Evolutionary conservation across 305 asterid genomes (phyloP).

Genomic region (Fraxinus baroniana): DNA sequence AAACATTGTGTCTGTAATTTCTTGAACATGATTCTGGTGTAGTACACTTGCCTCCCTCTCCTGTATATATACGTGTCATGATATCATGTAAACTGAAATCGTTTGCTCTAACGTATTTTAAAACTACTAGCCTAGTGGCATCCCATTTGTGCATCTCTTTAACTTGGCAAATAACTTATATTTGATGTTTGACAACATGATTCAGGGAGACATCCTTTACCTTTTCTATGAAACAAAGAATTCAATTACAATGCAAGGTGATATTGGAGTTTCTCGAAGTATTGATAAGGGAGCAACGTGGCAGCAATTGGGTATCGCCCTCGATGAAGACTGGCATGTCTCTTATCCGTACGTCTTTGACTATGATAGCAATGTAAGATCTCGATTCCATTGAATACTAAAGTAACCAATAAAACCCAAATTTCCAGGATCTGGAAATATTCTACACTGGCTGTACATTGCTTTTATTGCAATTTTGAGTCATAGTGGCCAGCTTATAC

Average conservation of each 20-base stretch:
- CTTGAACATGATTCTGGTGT: neutral
- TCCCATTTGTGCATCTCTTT: neutral
- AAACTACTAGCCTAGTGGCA: neutral
- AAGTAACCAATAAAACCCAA: neutral
- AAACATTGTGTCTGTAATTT: neutral
- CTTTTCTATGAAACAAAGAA: slow-evolving; percentile 84
- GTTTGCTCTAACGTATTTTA: neutral
- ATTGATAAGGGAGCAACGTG: slow-evolving; percentile 83
- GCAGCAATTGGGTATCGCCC: slow-evolving; percentile 87
- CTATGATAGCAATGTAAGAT: slow-evolving; percentile 71
- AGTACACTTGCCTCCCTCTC: neutral
- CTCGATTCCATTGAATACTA: slow-evolving; percentile 5
- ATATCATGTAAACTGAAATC: neutral
- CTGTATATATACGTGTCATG: neutral
- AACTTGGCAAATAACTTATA: slow-evolving; percentile 8
- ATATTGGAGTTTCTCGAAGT: slow-evolving; percentile 88
- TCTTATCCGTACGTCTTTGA: slow-evolving; percentile 90
- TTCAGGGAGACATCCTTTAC: slow-evolving; percentile 74
- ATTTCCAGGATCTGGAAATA: neutral
- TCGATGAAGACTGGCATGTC: slow-evolving; percentile 97
- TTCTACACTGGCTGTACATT: neutral
- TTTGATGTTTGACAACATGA: slow-evolving; percentile 21
- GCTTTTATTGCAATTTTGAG: neutral
- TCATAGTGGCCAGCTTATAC: neutral
- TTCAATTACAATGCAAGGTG: slow-evolving; percentile 86